Evolutionary conservation across 176 grass and related monocot species (phyloP), one percentile per base, ranked within the genome.

Genomic region (Oryza glumipatula): DNA sequence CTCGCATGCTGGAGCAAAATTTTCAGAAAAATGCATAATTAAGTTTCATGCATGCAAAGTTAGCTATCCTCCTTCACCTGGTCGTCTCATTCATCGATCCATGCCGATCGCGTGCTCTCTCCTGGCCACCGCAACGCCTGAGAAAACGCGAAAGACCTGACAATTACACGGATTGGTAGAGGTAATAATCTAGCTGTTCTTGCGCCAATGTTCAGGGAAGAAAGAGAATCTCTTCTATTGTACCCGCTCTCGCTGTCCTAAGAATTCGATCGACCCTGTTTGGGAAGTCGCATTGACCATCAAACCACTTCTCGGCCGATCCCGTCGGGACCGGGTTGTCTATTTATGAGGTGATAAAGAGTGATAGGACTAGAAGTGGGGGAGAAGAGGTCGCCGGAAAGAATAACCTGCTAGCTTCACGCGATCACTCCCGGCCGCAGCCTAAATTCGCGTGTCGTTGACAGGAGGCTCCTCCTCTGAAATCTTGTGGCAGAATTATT

Each of bases 201-300:
- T 82, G 80, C 33, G 24, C 54, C 54, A 41, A 22, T 78, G 16
- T 45, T 1, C 4, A 63, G 52, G 51, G 14, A 19, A 30, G 28
- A 30, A 19, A 30, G 28, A 30, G 21, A 33, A 72, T 54, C 52
- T 51, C 13, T 36, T 47, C 17, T 60, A 63, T 44, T 32, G 2
- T 32, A 32, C 30, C 30, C 30, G 2, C 30, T 32, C 30, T 32
- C 30, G 2, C 30, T 32, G 30, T 32, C 30, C 7, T 16, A n/a
- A 26, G 72, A 13, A 45, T 11, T 11, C 44, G 45, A 11, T 32
- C 47, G 46, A 70, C 41, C 52, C 46, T 75, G 47, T 58, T 45
- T 68, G 60, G 61, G 70, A 75, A 86, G 43, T 60, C 10, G 77
- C 11, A 81, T 81, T 68, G 70, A 80, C 84, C 69, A 66, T 28